Evolutionary conservation across 1,284 basidiomycete species (phyloP).

Genomic region (Trichosporon asahii): DNA sequence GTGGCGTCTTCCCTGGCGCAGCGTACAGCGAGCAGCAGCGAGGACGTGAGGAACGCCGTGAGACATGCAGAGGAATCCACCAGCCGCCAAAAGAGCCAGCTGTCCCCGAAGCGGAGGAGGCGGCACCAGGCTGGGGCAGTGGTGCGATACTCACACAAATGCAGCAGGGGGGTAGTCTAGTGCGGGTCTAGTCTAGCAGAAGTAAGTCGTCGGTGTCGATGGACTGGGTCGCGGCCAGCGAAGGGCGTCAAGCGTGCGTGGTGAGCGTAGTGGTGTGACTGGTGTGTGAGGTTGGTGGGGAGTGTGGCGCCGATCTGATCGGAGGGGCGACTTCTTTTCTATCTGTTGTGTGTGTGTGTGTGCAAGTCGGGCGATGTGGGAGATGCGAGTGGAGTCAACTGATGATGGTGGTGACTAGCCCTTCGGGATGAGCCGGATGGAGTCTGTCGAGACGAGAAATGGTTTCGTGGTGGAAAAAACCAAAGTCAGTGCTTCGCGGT

Average conservation of each 20-base stretch:
- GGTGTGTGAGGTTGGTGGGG: background rate
- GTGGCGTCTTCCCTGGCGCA: conserved; percentile 1
- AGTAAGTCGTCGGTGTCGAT: background rate
- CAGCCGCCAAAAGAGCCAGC: background rate
- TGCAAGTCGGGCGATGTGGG: background rate
- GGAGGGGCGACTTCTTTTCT: background rate
- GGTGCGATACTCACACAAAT: background rate
- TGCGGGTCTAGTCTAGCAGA: background rate
- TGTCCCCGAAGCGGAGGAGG: background rate
- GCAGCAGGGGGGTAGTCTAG: background rate
- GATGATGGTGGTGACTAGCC: background rate
- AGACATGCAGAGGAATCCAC: background rate
- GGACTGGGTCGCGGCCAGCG: background rate
- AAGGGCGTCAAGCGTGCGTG: background rate
- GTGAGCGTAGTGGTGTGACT: background rate
- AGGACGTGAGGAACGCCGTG: background rate
- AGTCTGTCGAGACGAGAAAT: background rate
- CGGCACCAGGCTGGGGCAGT: background rate
- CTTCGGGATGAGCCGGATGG: conserved; percentile 7
- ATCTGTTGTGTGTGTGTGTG: background rate
- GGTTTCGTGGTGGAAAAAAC: conserved; percentile 2
- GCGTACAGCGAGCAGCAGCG: background rate
- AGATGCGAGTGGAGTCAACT: background rate
- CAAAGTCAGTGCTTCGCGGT: background rate
- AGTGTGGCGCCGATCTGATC: conserved; percentile 3